Evolutionary conservation across 768 basidiomycete genomes (phyloP), one percentile per base, ranked within the genome.

Genomic region (Termitomyces titanicus): DNA sequence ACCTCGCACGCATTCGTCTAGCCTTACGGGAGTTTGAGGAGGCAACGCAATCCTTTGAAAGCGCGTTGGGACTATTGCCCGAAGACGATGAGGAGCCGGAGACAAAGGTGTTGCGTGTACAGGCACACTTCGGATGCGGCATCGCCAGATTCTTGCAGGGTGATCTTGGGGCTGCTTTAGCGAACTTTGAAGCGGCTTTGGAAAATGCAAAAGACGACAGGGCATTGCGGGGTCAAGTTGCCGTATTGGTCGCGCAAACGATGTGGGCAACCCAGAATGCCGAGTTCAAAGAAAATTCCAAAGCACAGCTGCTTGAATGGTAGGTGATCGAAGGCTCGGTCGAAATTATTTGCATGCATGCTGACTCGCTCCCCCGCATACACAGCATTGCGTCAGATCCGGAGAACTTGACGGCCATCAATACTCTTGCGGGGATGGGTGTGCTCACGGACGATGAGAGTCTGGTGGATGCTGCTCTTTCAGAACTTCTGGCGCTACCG

Each of bases 401-500:
- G 0, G 88, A 88, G 57, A 92, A 94, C 64, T 66, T 94, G 47
- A 76, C 80, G 51, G 92, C 92, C 1, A 89, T 96, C 67, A 90
- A 88, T 44, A 80, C 86, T 0, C 79, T 98, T 1, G 89, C 90
- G 0, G 89, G 89, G n/a, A 93, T 97, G 83, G 94, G 92, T 11
- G 84, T 94, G 53, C 70, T 94, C 51, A 87, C 87, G 3, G 77
- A 78, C 33, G 94, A 96, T 62, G 85, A 88, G 33, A 80, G 78
- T 34, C 78, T 97, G 18, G 78, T 94, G 24, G 92, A 95, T 66
- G 94, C 94, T 1, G 89, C 93, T 0, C 72, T 95, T 12, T 86
- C 89, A 0, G 94, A 97, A 66, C 80, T 96, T 17, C 75, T 87
- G 18, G 74, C 81, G 0, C 73, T 94, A 22, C 81, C 92, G 0